Base-by-base conservation (phyloP, 345 rosid genomes). In the Gossypium bickii region DNA sequence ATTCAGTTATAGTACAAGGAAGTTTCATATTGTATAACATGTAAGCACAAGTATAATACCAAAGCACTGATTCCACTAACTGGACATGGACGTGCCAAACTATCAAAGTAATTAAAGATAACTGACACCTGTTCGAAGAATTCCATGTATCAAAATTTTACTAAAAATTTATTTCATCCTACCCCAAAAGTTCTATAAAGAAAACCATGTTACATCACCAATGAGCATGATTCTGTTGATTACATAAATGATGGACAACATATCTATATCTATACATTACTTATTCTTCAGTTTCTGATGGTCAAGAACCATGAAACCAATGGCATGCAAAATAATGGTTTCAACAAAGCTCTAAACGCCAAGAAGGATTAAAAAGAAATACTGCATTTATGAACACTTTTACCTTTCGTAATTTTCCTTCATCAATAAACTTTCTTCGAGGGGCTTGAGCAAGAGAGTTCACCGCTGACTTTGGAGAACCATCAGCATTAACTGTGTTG, bases 381-480 rank as follows among this genome's bases (percentile, higher is more conserved):
- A 18, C 3, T 53, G 45, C 22, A 20, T 16, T 20, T 25, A 24
- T 34, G 2, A 73, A 41, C n/a, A 67, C 67, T 45, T 73, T 43
- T 73, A 95, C 98, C 99, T 95, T 93, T 44, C 97, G 87, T 78
- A 95, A 80, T 83, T 95, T 95, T 83, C 99, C 98, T 86, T 95
- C 99, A 83, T 95, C 99, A 66, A 93, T 93, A 82, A 95, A 89
- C 85, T 95, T 95, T 79, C 98, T 89, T 81, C 97, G 86, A 80
- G 97, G 98, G 67, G 95, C 97, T 84, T 90, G 99, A 77, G 92
- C 82, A 75, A 86, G 90, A 66, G 97, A 83, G 86, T 87, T 93
- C 71, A 89, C 85, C 38, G 80, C 87, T 76, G 97, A 89, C 85
- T 77, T 93, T 34, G 90, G 87, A 65, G 90, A 87, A 83, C 78